Evolutionary conservation across 192 early-diverging fungal genomes (phyloP).

Genomic region (Rhizoclosmatium sp.): DNA sequence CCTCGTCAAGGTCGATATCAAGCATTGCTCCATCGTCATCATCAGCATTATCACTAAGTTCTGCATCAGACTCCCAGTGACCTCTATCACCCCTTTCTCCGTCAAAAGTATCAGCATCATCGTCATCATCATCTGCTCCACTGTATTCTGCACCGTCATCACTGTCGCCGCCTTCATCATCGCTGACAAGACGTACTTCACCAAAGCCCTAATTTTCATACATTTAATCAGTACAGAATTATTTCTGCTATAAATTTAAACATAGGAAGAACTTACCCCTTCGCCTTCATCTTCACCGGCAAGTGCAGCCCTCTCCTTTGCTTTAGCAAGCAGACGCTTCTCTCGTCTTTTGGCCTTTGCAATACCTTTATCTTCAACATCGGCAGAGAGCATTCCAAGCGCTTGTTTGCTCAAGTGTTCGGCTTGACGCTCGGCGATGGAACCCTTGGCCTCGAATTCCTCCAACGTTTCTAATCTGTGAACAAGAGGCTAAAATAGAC

Average conservation of each 20-base stretch:
- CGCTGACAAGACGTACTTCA: slow-evolving; percentile 36
- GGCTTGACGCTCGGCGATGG: slow-evolving; percentile 67
- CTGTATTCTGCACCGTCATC: slow-evolving; percentile 35
- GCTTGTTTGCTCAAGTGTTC: slow-evolving; percentile 75
- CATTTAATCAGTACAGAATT: no score
- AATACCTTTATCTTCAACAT: slow-evolving; percentile 78
- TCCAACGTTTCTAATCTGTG: slow-evolving; percentile 85
- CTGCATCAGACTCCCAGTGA: slow-evolving; percentile 36
- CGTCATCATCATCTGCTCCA: slow-evolving; percentile 30
- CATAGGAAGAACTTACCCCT: neutral
- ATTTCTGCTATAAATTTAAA: neutral
- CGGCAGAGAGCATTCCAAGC: slow-evolving; percentile 75
- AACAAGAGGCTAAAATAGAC: slow-evolving; percentile 54
- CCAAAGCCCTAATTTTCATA: neutral
- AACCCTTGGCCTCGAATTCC: slow-evolving; percentile 80
- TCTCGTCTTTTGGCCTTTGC: slow-evolving; percentile 62
- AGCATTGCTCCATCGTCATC: slow-evolving; percentile 23
- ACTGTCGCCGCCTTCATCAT: slow-evolving; percentile 61
- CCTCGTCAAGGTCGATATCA: slow-evolving; percentile 50
- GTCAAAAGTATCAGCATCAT: slow-evolving; percentile 20
- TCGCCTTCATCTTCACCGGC: slow-evolving; percentile 10
- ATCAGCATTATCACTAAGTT: slow-evolving; percentile 36
- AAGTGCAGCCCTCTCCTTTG: slow-evolving; percentile 16
- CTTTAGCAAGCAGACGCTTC: slow-evolving; percentile 18
- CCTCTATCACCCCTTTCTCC: slow-evolving; percentile 26